Conservation (phyloP, 1,139 yeast species). For the Suhomyces coccinellae region DNA sequence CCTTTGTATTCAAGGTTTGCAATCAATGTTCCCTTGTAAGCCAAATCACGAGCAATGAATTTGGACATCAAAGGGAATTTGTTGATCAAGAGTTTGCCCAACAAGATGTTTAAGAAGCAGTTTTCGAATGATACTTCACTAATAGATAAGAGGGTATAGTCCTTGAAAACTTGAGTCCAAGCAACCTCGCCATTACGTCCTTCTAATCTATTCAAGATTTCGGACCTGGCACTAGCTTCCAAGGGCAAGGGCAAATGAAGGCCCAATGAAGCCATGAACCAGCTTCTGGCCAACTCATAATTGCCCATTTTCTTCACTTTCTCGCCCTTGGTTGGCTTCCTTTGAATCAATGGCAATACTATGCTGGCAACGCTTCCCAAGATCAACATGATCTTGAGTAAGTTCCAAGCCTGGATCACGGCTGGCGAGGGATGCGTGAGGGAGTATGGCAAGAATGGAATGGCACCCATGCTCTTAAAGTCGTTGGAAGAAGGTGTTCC, state of each 20-base stretch:
- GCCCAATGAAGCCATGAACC: slow-evolving; percentile 34
- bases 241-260: slow-evolving; percentile 30
- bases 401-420: slow-evolving; percentile 28
- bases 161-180: slow-evolving; percentile 23
- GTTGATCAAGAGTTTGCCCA: slow-evolving; percentile 30
- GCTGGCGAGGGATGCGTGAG: slow-evolving; percentile 28
- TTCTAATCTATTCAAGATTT: slow-evolving; percentile 25
- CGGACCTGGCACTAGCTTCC: slow-evolving; percentile 18
- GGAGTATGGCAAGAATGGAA: slow-evolving; percentile 34
- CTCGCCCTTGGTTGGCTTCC: slow-evolving; percentile 1
- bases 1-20: slow-evolving; percentile 36
- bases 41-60: slow-evolving; percentile 28
- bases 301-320: slow-evolving; percentile 3
- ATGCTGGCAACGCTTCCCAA: slow-evolving; percentile 29
- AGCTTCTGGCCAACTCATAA: slow-evolving; percentile 15
- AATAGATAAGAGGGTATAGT: slow-evolving; percentile 32
- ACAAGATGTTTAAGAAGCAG: slow-evolving; percentile 33
- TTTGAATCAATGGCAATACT: slow-evolving; percentile 24
- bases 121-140: slow-evolving; percentile 42
- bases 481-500: slow-evolving; percentile 26
- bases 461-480: slow-evolving; percentile 40
- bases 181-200: slow-evolving; percentile 21
- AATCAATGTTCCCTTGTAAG: slow-evolving; percentile 30
- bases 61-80: slow-evolving; percentile 24
- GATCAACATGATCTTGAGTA: slow-evolving; percentile 29